phyloP scores from a whole-genome alignment of 2,329 filamentous ascomycete genomes.

The Fusarium sp. region DNA sequence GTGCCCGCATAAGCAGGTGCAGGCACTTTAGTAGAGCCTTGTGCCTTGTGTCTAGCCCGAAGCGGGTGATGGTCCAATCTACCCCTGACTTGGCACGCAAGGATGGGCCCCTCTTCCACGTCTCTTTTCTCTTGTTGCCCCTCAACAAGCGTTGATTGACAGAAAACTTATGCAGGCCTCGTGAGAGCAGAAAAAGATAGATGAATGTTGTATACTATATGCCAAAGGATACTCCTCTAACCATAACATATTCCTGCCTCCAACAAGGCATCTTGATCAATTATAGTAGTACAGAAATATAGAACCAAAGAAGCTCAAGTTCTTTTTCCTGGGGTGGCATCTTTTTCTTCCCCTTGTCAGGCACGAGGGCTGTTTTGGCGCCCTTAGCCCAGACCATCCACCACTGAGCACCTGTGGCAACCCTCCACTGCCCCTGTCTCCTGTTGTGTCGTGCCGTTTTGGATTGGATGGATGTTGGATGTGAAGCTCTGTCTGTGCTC shows the following conservation, averaged over 20 bases:
- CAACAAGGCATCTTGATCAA: neutral
- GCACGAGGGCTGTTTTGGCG: slow-evolving; percentile 31
- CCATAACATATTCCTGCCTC: neutral
- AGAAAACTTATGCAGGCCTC: slow-evolving; percentile 13
- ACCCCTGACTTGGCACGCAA: slow-evolving; percentile 40
- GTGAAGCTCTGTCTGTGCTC: slow-evolving; percentile 11
- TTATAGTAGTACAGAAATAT: neutral
- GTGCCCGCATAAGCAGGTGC: slow-evolving; percentile 39
- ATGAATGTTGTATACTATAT: neutral
- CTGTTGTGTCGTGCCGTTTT: slow-evolving; percentile 12
- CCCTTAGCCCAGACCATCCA: slow-evolving; percentile 2
- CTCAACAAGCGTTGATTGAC: slow-evolving; percentile 20
- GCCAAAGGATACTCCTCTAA: neutral
- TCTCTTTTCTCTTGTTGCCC: slow-evolving; percentile 17
- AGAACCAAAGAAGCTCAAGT: neutral
- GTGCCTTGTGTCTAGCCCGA: slow-evolving; percentile 25
- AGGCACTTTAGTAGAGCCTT: slow-evolving; percentile 44
- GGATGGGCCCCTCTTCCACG: slow-evolving; percentile 17
- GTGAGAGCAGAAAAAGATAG: neutral
- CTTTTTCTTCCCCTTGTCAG: slow-evolving; percentile 3
- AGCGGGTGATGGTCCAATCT: slow-evolving; percentile 34
- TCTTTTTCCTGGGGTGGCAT: neutral
- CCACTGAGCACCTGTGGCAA: slow-evolving; percentile 28
- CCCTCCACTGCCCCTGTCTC: slow-evolving; percentile 29
- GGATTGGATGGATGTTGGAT: slow-evolving; percentile 1